Evolutionary conservation across 2,329 filamentous ascomycete species (phyloP), one percentile per base, ranked within the genome.

Genomic region (Neopestalotiopsis clavispora): DNA sequence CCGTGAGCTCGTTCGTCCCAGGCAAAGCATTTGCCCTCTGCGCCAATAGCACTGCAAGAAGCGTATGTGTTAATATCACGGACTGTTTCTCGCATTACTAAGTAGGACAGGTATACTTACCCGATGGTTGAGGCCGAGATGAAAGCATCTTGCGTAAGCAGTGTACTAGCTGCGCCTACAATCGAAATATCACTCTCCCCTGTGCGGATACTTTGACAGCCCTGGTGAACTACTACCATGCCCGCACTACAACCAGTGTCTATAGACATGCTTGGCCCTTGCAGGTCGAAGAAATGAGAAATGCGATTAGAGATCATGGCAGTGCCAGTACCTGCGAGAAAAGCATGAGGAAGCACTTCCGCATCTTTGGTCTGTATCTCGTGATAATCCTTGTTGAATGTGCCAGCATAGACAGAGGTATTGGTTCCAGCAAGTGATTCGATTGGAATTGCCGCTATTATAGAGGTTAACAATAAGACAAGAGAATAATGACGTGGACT

Each of bases 1-100:
- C 87, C 87, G 66, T 86, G 80, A 0, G 82, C 85, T 7, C 72
- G 69, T 2, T 73, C 68, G 68, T 84, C 83, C 67, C 79, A 83
- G 14, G 71, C 73, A n/a, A 74, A 71, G n/a, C 71, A 80, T 32
- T 66, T 70, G 2, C 76, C 74, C 28, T 74, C 72, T 1, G 73
- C 71, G 13, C 72, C 74, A n/a, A n/a, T n/a, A n/a, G n/a, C n/a
- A n/a, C n/a, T n/a, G n/a, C n/a, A n/a, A n/a, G n/a, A n/a, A n/a
- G n/a, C n/a, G n/a, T n/a, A n/a, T n/a, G n/a, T n/a, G n/a, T n/a
- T n/a, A n/a, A n/a, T 1, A 78, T 66, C 66, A 76, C 76, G 20
- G n/a, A n/a, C 67, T 63, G 32, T 75, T 68, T 32, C 77, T 75
- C 4, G 62, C 17, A 23, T n/a, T n/a, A n/a, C n/a, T n/a, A n/a